Conservation (phyloP, 2,329 filamentous ascomycete species). For the Fusarium avenaceum region DNA sequence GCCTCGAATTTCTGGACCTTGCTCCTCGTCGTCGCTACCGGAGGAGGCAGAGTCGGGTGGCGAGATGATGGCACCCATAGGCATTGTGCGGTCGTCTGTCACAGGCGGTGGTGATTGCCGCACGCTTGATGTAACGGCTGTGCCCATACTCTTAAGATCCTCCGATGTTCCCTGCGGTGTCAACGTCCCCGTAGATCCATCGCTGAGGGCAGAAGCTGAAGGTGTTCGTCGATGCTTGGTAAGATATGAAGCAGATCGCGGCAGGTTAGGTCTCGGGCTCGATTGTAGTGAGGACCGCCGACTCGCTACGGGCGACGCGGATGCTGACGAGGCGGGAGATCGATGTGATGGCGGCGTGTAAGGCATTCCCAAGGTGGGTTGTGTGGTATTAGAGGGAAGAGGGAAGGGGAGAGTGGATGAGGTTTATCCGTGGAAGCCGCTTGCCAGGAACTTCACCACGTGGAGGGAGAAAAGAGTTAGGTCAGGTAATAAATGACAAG, state of each 20-base stretch:
- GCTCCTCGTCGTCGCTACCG: slow-evolving; percentile 90
- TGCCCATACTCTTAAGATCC: slow-evolving; percentile 60
- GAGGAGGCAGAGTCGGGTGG: slow-evolving; percentile 87
- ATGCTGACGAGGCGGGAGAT: slow-evolving; percentile 71
- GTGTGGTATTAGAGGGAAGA: slow-evolving; percentile 25
- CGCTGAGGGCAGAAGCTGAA: slow-evolving; percentile 56
- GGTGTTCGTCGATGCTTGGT: slow-evolving; percentile 72
- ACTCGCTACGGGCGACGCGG: slow-evolving; percentile 68
- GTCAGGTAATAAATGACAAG: slow-evolving; percentile 13
- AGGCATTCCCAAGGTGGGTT: slow-evolving; percentile 74
- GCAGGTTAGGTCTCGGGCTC: slow-evolving; percentile 66
- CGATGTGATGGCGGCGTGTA: slow-evolving; percentile 84
- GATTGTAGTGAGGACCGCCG: slow-evolving; percentile 70
- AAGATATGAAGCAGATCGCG: slow-evolving; percentile 75
- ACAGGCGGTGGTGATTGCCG: slow-evolving; percentile 88
- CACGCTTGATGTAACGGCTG: slow-evolving; percentile 64
- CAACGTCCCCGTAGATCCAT: slow-evolving; percentile 54
- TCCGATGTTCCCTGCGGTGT: slow-evolving; percentile 66
- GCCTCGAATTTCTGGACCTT: slow-evolving; percentile 61
- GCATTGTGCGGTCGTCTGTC: slow-evolving; percentile 79
- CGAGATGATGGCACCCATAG: slow-evolving; percentile 87
- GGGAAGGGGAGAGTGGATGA: slow-evolving; percentile 15
- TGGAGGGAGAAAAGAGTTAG: slow-evolving; percentile 27
- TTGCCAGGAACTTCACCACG: slow-evolving; percentile 42
- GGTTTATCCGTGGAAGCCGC: slow-evolving; percentile 45